Evolutionary conservation across 805 yeast species (phyloP), one percentile per base, ranked within the genome.

Genomic region (Saccharomycodes ludwigii): DNA sequence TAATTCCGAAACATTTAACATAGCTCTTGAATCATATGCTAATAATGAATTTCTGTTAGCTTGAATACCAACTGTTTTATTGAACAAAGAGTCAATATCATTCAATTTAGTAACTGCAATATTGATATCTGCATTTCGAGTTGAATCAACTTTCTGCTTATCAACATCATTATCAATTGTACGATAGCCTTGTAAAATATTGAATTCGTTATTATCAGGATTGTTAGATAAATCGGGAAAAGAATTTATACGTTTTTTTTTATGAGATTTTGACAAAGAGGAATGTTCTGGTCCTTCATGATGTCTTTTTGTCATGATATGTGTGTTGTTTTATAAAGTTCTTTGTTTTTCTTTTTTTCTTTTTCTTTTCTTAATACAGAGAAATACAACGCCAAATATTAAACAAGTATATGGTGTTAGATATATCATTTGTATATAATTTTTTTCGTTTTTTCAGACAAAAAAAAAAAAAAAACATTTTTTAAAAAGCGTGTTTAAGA

Each of bases 11-110:
- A 77, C 66, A 37, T 66, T 73, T 19, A 62, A 59, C 41, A 80
- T 61, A 4, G 78, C 73, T 34, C 71, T 71, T 1, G 88, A 65
- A 50, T 80, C 93, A 35, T 68, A 65, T 0, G 82, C 80, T 19
- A 67, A 61, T 7, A 66, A 42, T 2, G 51, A 52, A 38, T 60
- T 65, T 32, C 50, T 56, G 9, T 52, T 46, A 4, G 59, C 33
- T 13, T 54, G 46, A 27, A 57, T 54, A 5, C 49, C 53, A 21
- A 59, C 61, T 2, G 68, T 61, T 18, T 56, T 53, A 1, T 56
- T 48, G 38, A 70, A 76, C 13, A 73, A 48, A 1, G 46, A 45
- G 38, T 75, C 71, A 5, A 68, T 64, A n/a, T 54, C 56, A 3
- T 49, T 43, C 25, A 77, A 47, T 10, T 68, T 62, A 13, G 58